phyloP scores from a whole-genome alignment of 148 eudicot genomes.

The Agrostemma githago region DNA sequence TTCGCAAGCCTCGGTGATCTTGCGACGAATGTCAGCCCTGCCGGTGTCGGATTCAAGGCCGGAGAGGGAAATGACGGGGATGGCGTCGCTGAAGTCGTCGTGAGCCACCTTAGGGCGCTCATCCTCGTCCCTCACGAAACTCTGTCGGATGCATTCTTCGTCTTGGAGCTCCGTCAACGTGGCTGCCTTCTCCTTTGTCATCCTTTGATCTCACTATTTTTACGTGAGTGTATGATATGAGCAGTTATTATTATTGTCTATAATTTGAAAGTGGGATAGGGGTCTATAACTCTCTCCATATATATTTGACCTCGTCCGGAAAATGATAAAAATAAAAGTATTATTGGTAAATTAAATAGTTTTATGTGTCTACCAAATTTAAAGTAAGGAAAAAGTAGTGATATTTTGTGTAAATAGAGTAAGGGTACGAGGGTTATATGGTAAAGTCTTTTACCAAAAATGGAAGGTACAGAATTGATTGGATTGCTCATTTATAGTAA shows the following conservation, averaged over 20 bases:
- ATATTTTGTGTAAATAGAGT: too few species aligned
- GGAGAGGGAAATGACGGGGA: slow-evolving; percentile 58
- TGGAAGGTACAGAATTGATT: too few species aligned
- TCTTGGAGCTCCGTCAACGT: background rate
- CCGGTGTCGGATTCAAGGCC: slow-evolving; percentile 41
- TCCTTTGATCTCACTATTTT: background rate
- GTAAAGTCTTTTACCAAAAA: too few species aligned
- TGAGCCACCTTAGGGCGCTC: slow-evolving; percentile 63
- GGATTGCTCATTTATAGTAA: too few species aligned
- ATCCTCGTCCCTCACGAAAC: slow-evolving; percentile 54
- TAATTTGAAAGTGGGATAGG: background rate
- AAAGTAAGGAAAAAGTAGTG: too few species aligned
- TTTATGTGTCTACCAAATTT: too few species aligned
- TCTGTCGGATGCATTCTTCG: background rate
- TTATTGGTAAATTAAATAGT: too few species aligned
- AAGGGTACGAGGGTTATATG: too few species aligned
- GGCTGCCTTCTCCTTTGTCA: background rate
- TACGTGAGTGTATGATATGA: background rate
- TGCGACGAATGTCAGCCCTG: slow-evolving; percentile 40
- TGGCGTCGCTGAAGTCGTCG: slow-evolving; percentile 47
- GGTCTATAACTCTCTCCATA: too few species aligned
- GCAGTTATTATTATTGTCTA: background rate
- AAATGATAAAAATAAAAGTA: too few species aligned
- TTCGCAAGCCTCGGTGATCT: slow-evolving; percentile 54
- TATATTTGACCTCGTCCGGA: too few species aligned